phyloP scores from a whole-genome alignment of 257 asterid species.

The Anisodus tanguticus region DNA sequence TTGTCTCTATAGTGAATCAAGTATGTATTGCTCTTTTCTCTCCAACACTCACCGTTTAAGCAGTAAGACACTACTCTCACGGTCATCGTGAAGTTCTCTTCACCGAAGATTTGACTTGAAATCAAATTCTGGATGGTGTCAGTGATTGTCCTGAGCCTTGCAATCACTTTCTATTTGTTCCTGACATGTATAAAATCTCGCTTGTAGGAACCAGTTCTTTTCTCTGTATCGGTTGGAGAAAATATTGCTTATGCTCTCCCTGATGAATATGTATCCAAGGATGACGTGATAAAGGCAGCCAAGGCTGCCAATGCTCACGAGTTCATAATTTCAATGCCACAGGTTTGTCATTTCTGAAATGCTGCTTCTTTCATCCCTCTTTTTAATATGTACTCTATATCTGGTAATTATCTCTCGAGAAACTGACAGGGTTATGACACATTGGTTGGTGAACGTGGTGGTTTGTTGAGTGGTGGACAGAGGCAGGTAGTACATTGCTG shows the following conservation, averaged over 20 bases:
- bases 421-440: slow-evolving; percentile 82
- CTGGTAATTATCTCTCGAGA: slow-evolving; percentile 32
- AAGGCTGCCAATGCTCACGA: slow-evolving; percentile 99
- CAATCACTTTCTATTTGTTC: slow-evolving; percentile 31
- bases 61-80: slow-evolving; percentile 19
- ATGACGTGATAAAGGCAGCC: slow-evolving; percentile 92
- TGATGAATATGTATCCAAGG: slow-evolving; percentile 82
- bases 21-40: slow-evolving; percentile 49
- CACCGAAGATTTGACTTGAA: not conserved
- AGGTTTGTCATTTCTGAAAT: slow-evolving; percentile 53
- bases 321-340: slow-evolving; percentile 87
- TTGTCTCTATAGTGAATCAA: slow-evolving; percentile 89
- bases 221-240: slow-evolving; percentile 92
- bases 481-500: slow-evolving; percentile 64
- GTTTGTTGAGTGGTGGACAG: slow-evolving; percentile 96
- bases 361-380: slow-evolving; percentile 20
- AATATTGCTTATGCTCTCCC: slow-evolving; percentile 98
- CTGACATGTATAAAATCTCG: slow-evolving; percentile 24
- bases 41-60: slow-evolving; percentile 1
- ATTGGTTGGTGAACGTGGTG: slow-evolving; percentile 97
- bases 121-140: slow-evolving; percentile 10
- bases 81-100: not conserved
- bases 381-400: slow-evolving; percentile 27
- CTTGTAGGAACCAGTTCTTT: slow-evolving; percentile 90
- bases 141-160: slow-evolving; percentile 12